Evolutionary conservation across 495 filamentous ascomycete genomes (phyloP), one percentile per base, ranked within the genome.

Genomic region (Bryoglossum gracile): DNA sequence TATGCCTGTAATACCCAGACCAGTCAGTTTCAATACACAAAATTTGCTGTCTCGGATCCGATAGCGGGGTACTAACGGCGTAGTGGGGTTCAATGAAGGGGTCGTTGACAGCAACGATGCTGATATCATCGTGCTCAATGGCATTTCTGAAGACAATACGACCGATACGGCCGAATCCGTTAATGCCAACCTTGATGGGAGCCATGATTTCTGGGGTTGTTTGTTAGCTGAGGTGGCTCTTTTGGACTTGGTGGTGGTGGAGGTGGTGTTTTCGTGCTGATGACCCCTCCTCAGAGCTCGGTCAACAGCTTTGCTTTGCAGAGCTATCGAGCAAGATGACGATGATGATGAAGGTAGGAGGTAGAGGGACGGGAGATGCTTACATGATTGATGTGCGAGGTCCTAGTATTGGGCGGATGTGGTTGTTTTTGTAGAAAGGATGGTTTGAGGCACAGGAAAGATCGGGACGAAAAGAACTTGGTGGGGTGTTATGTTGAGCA

Each of bases 151-250:
- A 70, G 62, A 89, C 94, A 68, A 98, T 95, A 69, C 92, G 84
- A 57, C 92, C 92, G 71, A 98, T 98, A 71, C 92, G 91, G 76
- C 92, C 92, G 77, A 98, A 98, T 69, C 92, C 92, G 82, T 96
- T 98, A 81, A 95, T 95, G 62, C 89, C 89, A 62, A 94, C 87
- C 82, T 91, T 73, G 63, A 75, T 63, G 37, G 50, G 59, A 24
- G 54, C 55, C 59, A 62, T 62, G 43, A 55, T 25, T 39, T 18
- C 26, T 30, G 26, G 6, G 39, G 16, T 32, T 11, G 4, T n/a
- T n/a, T 48, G 42, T 33, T 53, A 52, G 32, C 11, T 48, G 36
- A 9, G 14, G 24, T n/a, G 17, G 25, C 19, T 19, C 6, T 32
- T 28, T n/a, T n/a, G n/a, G n/a, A n/a, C n/a, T n/a, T n/a, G n/a